A percentile compares a stretch with the other conserved stretches of the same genome.
These are phyloP conservation scores for Neurospora hispaniola DNA, from an alignment of 495 filamentous ascomycete genomes.

Conservation along the genomic window DNA sequence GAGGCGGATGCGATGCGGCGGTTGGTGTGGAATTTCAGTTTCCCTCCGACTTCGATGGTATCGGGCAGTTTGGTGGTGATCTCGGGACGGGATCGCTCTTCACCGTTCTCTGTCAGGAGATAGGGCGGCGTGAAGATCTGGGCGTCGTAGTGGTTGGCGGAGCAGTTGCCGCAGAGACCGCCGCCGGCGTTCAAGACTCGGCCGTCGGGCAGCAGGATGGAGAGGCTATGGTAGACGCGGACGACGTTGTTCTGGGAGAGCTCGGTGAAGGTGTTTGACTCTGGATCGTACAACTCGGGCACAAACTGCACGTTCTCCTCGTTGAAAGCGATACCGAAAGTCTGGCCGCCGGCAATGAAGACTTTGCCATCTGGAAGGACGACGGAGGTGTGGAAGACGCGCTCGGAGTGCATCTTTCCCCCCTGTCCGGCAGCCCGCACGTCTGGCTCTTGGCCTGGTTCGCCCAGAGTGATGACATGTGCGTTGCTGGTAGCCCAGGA, in stretches of 20 bases:
- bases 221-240: conserved; percentile 47
- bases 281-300: conserved; percentile 44
- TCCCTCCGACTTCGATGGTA: background rate
- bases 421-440: background rate
- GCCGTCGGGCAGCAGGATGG: conserved; percentile 45
- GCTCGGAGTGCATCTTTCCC: background rate
- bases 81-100: background rate
- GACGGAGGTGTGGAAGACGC: conserved; percentile 29
- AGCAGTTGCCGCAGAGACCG: conserved; percentile 41
- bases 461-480: background rate
- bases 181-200: conserved; percentile 46
- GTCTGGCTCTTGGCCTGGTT: background rate
- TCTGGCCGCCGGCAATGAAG: conserved; percentile 46
- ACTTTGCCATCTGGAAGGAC: conserved; percentile 47
- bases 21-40: background rate
- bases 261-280: conserved; percentile 24
- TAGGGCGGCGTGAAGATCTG: conserved; percentile 50
- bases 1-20: background rate
- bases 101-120: conserved; percentile 26
- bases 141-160: conserved; percentile 46
- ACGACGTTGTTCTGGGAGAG: conserved; percentile 33
- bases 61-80: background rate
- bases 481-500: background rate
- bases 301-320: conserved; percentile 33
- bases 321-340: conserved; percentile 35